Evolutionary conservation across 257 asterid species (phyloP).

Genomic region (Lycium ferocissimum): DNA sequence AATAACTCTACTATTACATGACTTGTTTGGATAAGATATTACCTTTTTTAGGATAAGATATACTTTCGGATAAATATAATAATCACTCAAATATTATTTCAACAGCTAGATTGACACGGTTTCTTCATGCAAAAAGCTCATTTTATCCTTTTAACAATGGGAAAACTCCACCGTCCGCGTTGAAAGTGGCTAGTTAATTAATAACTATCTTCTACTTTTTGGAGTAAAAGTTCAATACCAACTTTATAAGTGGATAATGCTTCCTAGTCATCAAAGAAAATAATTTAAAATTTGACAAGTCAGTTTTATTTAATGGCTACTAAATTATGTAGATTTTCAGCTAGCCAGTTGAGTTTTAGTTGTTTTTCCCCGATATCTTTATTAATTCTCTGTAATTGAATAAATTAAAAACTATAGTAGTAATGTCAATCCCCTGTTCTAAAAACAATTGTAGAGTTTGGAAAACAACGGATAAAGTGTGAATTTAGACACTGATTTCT

Average conservation of each 20-base stretch:
- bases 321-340: neutral
- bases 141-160: neutral
- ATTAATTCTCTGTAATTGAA: neutral
- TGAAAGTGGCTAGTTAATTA: neutral
- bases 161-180: conserved; percentile 13
- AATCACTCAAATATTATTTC: neutral
- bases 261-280: neutral
- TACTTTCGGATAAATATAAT: conserved; percentile 8
- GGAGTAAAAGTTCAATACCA: neutral
- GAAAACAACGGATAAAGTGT: neutral
- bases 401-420: neutral
- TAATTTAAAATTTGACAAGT: neutral
- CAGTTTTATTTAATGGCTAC: neutral
- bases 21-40: conserved; percentile 6
- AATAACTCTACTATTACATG: neutral
- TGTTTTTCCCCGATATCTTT: neutral
- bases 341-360: neutral
- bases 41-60: neutral
- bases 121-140: conserved; percentile 20
- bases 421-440: too few relatives aligned
- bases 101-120: conserved; percentile 3
- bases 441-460: too few relatives aligned
- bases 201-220: neutral
- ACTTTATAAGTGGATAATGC: neutral
- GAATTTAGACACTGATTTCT: neutral